Base-by-base conservation (phyloP, 1,284 basidiomycete genomes). In the Trametes sp. region DNA sequence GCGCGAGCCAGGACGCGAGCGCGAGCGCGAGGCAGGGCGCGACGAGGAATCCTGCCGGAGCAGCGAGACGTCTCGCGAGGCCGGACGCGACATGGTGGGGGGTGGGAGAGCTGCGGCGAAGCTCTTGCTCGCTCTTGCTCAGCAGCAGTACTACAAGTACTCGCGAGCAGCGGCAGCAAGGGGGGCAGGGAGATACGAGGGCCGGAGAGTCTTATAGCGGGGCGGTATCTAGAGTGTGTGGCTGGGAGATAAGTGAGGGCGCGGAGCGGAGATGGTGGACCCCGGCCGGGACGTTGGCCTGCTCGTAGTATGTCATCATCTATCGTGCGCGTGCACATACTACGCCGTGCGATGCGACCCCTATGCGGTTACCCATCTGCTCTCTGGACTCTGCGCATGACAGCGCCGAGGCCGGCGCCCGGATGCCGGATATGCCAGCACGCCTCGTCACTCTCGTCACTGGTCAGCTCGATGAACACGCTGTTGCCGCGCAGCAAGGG, bases 1-100 rank as follows among this genome's bases (percentile, higher is more conserved):
- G 24, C 72, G 69, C n/a, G 74, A 74, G 42, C 67, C 59, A 6
- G 71, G 60, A 38, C 63, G 69, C 26, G 69, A 65, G 11, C 59
- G 42, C 36, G 65, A 41, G 16, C 19, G 35, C 10, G 44, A 54
- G 21, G 45, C 56, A 21, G 69, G 66, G 42, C 61, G 56, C 36
- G 61, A 61, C 24, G 53, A 48, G 45, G 56, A 24, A 51, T 52
- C 61, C 38, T 59, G 58, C 31, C 64, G 59, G 26, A 64, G 66
- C 31, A 50, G 56, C n/a, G 29, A 49, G 31, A 61, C 59, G 48
- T 63, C 66, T 16, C 55, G 56, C 21, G 66, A 65, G 49, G 61
- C 45, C 19, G 65, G 59, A 10, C 55, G 58, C 42, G 72, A 67
- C 67, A 68, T 68, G 50, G 51, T 42, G 38, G 28, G 26, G 19